Base-by-base conservation (phyloP, 371 early-diverging fungal genomes). In the Actinomucor elegans region DNA sequence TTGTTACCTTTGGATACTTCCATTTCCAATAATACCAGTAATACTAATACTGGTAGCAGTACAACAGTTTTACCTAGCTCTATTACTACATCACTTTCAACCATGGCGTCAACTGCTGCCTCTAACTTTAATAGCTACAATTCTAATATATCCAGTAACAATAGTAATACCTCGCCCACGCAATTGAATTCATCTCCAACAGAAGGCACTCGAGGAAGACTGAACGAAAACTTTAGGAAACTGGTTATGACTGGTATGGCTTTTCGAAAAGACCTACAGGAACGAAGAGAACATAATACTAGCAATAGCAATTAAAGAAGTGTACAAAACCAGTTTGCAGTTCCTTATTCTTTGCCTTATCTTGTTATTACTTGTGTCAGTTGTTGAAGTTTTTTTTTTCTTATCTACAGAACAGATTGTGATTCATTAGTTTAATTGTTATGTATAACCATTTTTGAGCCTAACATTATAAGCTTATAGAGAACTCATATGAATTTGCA, bases 241-340 rank as follows among this genome's bases (percentile, higher is more conserved):
- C 27, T 78, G 0, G 75, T 78, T 4, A 73, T 73, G 71, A 73
- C 79, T 0, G 75, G 79, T n/a, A 78, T 78, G 79, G 75, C 71
- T 5, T 78, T 78, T 47, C 57, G 79, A 29, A 75, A 75, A 48
- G 79, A 75, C 46, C 36, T 73, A 21, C 79, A 78, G 50, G 79
- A 78, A 10, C 53, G 74, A 40, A 48, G 70, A 46, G 77, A 73
- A 1, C 40, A 63, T 15, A 31, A 31, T n/a, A n/a, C n/a, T n/a
- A n/a, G n/a, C n/a, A n/a, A n/a, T n/a, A n/a, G n/a, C n/a, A n/a
- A n/a, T n/a, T n/a, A n/a, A n/a, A n/a, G n/a, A n/a, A n/a, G n/a
- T n/a, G n/a, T n/a, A n/a, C n/a, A n/a, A n/a, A n/a, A n/a, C n/a
- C n/a, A n/a, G n/a, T n/a, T n/a, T n/a, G n/a, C n/a, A n/a, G n/a